A percentile compares a stretch with the other conserved stretches of the same genome.
These are phyloP conservation scores for Fusarium sp. DNA, from an alignment of 2,329 filamentous ascomycete genomes.

Conservation along the genomic window DNA sequence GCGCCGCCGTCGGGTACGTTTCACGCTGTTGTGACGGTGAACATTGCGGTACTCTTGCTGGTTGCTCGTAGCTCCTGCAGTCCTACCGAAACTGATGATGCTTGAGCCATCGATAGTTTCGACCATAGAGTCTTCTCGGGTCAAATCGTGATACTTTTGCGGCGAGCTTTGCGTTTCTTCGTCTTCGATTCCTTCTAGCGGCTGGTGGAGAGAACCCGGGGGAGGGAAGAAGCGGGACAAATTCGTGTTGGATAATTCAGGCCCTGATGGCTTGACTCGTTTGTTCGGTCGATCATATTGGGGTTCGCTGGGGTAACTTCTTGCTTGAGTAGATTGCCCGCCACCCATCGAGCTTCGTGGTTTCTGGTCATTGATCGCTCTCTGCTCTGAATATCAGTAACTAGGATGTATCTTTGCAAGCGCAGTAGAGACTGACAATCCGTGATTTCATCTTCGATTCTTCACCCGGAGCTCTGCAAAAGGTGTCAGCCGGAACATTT, in stretches of 20 bases:
- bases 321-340: not conserved
- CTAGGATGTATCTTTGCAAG: not conserved
- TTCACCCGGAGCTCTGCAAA: constrained; percentile 38
- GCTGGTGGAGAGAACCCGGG: not conserved
- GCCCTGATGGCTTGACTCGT: constrained; percentile 29
- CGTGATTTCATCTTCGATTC: constrained; percentile 31
- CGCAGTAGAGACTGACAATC: constrained; percentile 34
- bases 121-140: constrained; percentile 28
- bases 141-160: constrained; percentile 19
- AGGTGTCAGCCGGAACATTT: constrained; percentile 29
- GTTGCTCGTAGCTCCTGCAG: constrained; percentile 8
- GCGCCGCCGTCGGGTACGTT: constrained; percentile 9
- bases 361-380: constrained; percentile 32
- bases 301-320: not conserved
- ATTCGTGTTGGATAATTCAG: not conserved
- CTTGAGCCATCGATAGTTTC: constrained; percentile 31
- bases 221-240: constrained; percentile 1
- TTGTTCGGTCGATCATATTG: constrained; percentile 31
- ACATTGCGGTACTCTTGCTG: constrained; percentile 35
- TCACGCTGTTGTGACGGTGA: constrained; percentile 4
- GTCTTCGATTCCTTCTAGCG: constrained; percentile 25
- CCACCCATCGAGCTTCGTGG: constrained; percentile 35
- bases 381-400: constrained; percentile 33
- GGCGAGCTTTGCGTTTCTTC: not conserved
- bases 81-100: constrained; percentile 16